Percentiles rank a stretch among this genome's conserved stretches.
These are phyloP conservation scores for Colletotrichum destructivum DNA, from an alignment of 2,329 filamentous ascomycete species.

Conservation along the genomic window DNA sequence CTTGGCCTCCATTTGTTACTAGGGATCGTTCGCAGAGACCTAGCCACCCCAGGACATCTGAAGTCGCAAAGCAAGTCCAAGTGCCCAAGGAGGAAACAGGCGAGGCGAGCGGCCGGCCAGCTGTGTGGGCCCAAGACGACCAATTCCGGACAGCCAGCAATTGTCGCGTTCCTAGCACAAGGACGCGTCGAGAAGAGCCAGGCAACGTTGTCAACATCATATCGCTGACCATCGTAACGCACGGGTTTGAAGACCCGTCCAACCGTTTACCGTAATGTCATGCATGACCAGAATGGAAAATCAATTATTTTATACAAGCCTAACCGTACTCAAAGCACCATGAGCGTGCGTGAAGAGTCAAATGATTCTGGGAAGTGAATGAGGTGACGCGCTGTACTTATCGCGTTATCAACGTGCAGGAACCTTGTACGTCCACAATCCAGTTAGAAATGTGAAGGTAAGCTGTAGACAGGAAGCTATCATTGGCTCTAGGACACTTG, in stretches of 20 bases:
- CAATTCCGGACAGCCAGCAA: background rate
- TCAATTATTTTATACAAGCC: too few species aligned
- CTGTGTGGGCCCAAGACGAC: background rate
- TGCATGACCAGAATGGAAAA: background rate
- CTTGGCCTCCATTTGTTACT: slow-evolving; percentile 1
- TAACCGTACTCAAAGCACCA: background rate
- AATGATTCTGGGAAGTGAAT: background rate
- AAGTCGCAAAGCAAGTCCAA: background rate
- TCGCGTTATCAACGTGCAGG: background rate
- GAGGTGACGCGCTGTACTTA: background rate
- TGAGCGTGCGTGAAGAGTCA: background rate
- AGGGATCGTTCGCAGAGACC: background rate
- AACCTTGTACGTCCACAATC: background rate
- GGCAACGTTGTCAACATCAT: background rate
- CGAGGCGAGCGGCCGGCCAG: background rate
- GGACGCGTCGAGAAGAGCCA: background rate
- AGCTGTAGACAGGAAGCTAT: background rate
- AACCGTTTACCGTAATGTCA: background rate
- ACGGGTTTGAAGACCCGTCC: background rate
- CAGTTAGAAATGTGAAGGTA: background rate
- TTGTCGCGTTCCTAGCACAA: background rate
- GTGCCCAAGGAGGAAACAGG: background rate
- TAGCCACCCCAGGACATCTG: slow-evolving; percentile 2
- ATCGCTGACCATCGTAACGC: background rate
- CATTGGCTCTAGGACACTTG: slow-evolving; percentile 13